Base-by-base conservation (phyloP, 2,329 filamentous ascomycete species). In the Cryphonectria carpinicola region DNA sequence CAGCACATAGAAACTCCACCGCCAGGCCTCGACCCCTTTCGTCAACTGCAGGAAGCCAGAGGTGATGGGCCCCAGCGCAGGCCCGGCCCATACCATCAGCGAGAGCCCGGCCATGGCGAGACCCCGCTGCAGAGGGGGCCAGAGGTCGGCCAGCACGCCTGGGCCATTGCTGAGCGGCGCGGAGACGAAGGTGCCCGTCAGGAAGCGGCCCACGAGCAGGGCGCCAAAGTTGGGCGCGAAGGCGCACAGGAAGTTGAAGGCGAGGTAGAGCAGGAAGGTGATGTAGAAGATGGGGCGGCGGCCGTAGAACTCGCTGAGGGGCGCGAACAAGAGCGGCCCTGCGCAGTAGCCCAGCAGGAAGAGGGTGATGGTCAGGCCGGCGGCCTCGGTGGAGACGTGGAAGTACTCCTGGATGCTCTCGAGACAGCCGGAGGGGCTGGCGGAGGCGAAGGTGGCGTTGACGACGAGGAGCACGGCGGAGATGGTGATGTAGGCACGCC, bases 291-390 rank as follows among this genome's bases (percentile, higher is more conserved):
- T 82, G 81, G 82, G 85, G 74, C 85, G 76, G 10, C 87, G 81
- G 17, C 87, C 86, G 76, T 86, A 89, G 70, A 88, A 86, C 76
- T 89, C 88, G 52, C 83, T 86, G 28, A 89, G 75, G 0, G 87
- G 88, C 1, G 87, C 88, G 74, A 88, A 90, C 2, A 89, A 65
- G 3, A 90, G 79, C 0, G 88, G 88, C 0, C 89, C 89, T 2
- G 85, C 83, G 72, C 85, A 86, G 77, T 90, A 90, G 2, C 84
- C 87, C 4, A 88, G 80, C 37, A 89, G 79, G 74, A 88, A 89
- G 13, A 88, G 76, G 0, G 86, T 86, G 60, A 87, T 84, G 1
- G 85, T 85, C 11, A 89, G 79, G 1, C 81, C 82, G 0, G 84
- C 84, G 2, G 80, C 84, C 71, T 84, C 83, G 7, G 70, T 73